Conservation (phyloP, 2,329 filamentous ascomycete genomes). For the Truncatella angustata region DNA sequence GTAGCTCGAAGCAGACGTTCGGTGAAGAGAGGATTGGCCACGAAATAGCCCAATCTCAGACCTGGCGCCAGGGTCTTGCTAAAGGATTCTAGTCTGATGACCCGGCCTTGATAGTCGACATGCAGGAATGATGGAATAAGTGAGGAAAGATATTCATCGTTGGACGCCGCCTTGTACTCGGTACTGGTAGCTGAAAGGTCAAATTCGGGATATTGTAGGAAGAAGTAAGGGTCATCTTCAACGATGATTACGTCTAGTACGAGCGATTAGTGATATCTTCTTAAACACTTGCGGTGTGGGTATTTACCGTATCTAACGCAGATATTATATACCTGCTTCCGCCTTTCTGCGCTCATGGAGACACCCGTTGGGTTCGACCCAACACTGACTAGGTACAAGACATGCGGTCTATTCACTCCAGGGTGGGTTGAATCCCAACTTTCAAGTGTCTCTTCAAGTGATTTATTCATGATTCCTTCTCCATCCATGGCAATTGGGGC, state of each 20-base stretch:
- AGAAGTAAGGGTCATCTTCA: constrained; percentile 72
- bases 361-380: constrained; percentile 71
- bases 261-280: neutral
- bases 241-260: constrained; percentile 50
- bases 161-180: neutral
- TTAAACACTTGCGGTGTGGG: too few relatives aligned
- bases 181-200: neutral
- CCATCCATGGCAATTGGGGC: constrained; percentile 24
- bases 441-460: constrained; percentile 17
- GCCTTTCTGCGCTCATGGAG: constrained; percentile 52
- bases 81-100: constrained; percentile 69
- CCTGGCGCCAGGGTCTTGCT: constrained; percentile 70
- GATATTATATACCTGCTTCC: constrained; percentile 40
- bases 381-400: constrained; percentile 36
- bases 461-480: constrained; percentile 22
- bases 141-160: constrained; percentile 4
- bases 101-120: constrained; percentile 64
- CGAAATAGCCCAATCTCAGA: constrained; percentile 65
- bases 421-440: constrained; percentile 20
- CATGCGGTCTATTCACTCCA: constrained; percentile 8
- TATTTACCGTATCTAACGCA: constrained; percentile 29
- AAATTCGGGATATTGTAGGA: constrained; percentile 57
- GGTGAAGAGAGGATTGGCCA: constrained; percentile 27
- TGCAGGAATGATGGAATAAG: constrained; percentile 63
- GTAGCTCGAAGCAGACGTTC: constrained; percentile 27